Evolutionary conservation across 2,329 filamentous ascomycete genomes (phyloP).

Genomic region (Ascochyta koolunga): DNA sequence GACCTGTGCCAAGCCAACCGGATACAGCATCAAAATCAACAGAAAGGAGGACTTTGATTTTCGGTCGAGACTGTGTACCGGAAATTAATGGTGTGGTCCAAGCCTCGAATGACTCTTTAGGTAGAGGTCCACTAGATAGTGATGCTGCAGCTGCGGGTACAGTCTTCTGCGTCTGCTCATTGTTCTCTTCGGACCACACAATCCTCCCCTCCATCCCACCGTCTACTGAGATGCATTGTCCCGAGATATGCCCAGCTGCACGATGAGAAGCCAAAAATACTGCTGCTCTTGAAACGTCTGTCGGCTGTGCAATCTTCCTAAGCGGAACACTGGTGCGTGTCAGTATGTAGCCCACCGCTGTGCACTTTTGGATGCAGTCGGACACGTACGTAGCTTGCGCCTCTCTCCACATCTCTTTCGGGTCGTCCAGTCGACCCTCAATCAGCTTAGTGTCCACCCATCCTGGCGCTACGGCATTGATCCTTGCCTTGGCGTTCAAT

Average conservation of each 20-base stretch:
- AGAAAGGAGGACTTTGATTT: constrained; percentile 50
- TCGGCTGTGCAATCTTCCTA: constrained; percentile 55
- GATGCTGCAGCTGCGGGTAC: background rate
- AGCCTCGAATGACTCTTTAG: no score
- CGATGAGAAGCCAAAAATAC: constrained; percentile 58
- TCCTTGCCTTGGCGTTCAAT: constrained; percentile 57
- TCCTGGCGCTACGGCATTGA: constrained; percentile 60
- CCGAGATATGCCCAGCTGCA: constrained; percentile 61
- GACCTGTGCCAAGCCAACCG: constrained; percentile 65
- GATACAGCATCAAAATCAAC: constrained; percentile 65
- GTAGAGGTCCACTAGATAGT: no score
- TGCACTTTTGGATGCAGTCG: no score
- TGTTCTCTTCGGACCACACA: constrained; percentile 56
- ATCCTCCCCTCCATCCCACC: constrained; percentile 59
- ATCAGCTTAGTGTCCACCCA: constrained; percentile 57
- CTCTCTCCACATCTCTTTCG: constrained; percentile 57
- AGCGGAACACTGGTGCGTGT: constrained; percentile 45
- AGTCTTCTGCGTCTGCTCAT: constrained; percentile 21
- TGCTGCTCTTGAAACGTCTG: constrained; percentile 57
- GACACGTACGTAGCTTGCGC: constrained; percentile 53
- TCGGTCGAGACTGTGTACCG: constrained; percentile 20
- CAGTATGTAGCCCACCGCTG: constrained; percentile 5
- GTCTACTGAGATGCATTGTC: constrained; percentile 59
- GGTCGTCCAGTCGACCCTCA: constrained; percentile 57
- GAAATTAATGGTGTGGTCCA: background rate